phyloP scores from a whole-genome alignment of 129 eudicot genomes.

The Escallonia herrerae region DNA sequence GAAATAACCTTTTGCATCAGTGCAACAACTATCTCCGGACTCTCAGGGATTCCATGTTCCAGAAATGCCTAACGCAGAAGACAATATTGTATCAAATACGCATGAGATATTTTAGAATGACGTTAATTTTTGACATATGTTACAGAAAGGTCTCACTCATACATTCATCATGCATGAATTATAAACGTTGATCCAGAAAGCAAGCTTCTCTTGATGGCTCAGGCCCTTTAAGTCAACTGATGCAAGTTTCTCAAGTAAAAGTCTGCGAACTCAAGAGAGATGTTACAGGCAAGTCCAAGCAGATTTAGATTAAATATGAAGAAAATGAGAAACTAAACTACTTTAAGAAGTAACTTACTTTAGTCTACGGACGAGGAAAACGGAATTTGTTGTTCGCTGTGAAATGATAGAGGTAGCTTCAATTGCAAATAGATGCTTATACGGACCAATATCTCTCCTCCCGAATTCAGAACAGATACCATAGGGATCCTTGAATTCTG shows the following conservation, averaged over 20 bases:
- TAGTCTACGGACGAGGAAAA: slow-evolving; percentile 50
- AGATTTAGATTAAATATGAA: not conserved
- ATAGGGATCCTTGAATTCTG: slow-evolving; percentile 75
- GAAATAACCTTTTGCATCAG: slow-evolving; percentile 68
- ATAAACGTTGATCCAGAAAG: slow-evolving; percentile 86
- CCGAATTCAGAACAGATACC: slow-evolving; percentile 50
- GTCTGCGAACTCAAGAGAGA: slow-evolving; percentile 29
- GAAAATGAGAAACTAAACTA: not conserved
- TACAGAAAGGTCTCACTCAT: slow-evolving; percentile 22
- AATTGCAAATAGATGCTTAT: slow-evolving; percentile 46
- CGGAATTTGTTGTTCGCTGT: slow-evolving; percentile 38
- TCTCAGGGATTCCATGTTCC: slow-evolving; percentile 71
- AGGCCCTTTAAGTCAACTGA: slow-evolving; percentile 46
- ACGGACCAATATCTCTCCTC: slow-evolving; percentile 66
- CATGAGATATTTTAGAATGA: not conserved
- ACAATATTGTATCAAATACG: not conserved
- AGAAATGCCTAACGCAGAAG: slow-evolving; percentile 54
- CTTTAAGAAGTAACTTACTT: slow-evolving; percentile 36
- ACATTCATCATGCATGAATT: slow-evolving; percentile 98
- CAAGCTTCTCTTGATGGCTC: slow-evolving; percentile 81
- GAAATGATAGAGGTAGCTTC: slow-evolving; percentile 51
- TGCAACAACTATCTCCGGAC: slow-evolving; percentile 56
- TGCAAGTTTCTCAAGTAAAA: slow-evolving; percentile 52
- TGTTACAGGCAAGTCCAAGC: not conserved
- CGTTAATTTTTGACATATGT: not conserved